Evolutionary conservation across 331 rosid species (phyloP).

Genomic region (Phaseolus coccineus): DNA sequence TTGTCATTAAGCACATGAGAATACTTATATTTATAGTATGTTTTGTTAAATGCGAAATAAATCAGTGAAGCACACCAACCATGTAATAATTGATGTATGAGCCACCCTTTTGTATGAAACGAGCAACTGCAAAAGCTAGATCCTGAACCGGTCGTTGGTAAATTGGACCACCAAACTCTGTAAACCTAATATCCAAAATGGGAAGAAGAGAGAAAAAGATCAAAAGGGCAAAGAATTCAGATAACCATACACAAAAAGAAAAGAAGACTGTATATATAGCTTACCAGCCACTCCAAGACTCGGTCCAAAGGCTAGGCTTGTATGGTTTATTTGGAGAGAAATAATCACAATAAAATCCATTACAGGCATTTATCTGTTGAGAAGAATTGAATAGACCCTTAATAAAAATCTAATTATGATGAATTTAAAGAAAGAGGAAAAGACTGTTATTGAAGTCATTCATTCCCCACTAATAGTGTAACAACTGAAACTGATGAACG

Average conservation of each 20-base stretch:
- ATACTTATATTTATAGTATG: slow-evolving; percentile 15
- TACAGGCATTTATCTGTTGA: slow-evolving; percentile 84
- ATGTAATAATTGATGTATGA: slow-evolving; percentile 86
- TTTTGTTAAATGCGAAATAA: slow-evolving; percentile 6
- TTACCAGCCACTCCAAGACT: slow-evolving; percentile 99
- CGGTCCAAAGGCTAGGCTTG: slow-evolving; percentile 95
- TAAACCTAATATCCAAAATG: slow-evolving; percentile 61
- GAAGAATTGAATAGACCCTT: slow-evolving; percentile 31
- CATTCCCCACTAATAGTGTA: not conserved
- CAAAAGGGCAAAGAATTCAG: slow-evolving; percentile 27
- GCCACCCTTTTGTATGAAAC: slow-evolving; percentile 89
- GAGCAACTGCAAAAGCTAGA: slow-evolving; percentile 93
- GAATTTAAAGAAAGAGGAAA: slow-evolving; percentile 34
- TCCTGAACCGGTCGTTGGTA: slow-evolving; percentile 88
- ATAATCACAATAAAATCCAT: slow-evolving; percentile 92
- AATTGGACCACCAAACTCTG: slow-evolving; percentile 88
- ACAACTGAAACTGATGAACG: slow-evolving; percentile 10
- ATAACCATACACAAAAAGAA: slow-evolving; percentile 23
- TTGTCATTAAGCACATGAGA: slow-evolving; percentile 37
- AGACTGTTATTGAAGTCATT: not conserved
- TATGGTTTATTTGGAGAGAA: slow-evolving; percentile 94
- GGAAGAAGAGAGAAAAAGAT: not conserved
- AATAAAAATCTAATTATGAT: not conserved
- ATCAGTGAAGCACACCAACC: slow-evolving; percentile 64
- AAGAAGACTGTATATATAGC: slow-evolving; percentile 15